Evolutionary conservation across 2,329 filamentous ascomycete genomes (phyloP).

Genomic region (Chrysosporium queenslandicum): DNA sequence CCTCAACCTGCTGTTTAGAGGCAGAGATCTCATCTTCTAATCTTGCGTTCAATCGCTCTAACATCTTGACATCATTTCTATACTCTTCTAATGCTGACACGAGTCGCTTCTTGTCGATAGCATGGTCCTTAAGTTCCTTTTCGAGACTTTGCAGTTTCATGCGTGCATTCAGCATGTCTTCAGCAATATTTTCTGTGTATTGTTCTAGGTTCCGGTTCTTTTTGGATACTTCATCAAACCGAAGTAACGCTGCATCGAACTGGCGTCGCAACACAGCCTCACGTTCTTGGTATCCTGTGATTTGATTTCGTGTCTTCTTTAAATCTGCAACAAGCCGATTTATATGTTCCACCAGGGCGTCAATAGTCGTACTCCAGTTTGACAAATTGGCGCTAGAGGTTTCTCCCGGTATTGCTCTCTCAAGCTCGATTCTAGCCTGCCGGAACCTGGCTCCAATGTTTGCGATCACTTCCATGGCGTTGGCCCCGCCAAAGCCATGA

Average conservation of each 20-base stretch:
- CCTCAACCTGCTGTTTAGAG: slow-evolving; percentile 25
- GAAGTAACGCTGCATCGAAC: slow-evolving; percentile 35
- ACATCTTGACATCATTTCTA: slow-evolving; percentile 33
- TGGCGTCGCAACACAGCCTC: slow-evolving; percentile 36
- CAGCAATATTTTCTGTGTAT: slow-evolving; percentile 33
- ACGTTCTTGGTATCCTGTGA: slow-evolving; percentile 29
- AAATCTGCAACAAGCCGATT: slow-evolving; percentile 28
- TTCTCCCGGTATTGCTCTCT: slow-evolving; percentile 37
- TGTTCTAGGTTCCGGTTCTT: slow-evolving; percentile 33
- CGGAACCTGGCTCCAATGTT: slow-evolving; percentile 34
- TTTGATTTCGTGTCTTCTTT: slow-evolving; percentile 25
- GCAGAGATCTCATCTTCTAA: slow-evolving; percentile 32
- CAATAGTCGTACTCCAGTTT: slow-evolving; percentile 33
- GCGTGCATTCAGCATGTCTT: slow-evolving; percentile 38
- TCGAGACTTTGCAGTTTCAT: slow-evolving; percentile 37
- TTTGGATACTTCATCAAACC: slow-evolving; percentile 30
- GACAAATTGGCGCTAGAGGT: slow-evolving; percentile 30
- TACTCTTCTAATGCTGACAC: slow-evolving; percentile 37
- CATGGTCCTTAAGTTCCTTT: slow-evolving; percentile 32
- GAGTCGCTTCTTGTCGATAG: slow-evolving; percentile 34
- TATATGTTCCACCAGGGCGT: slow-evolving; percentile 33
- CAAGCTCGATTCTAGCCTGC: slow-evolving; percentile 36
- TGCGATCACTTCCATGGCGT: slow-evolving; percentile 26
- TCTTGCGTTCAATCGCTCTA: slow-evolving; percentile 35
- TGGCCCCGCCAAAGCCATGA: slow-evolving; percentile 32